phyloP scores from a whole-genome alignment of 139 green algal genomes.

The Chlorella sp. region DNA sequence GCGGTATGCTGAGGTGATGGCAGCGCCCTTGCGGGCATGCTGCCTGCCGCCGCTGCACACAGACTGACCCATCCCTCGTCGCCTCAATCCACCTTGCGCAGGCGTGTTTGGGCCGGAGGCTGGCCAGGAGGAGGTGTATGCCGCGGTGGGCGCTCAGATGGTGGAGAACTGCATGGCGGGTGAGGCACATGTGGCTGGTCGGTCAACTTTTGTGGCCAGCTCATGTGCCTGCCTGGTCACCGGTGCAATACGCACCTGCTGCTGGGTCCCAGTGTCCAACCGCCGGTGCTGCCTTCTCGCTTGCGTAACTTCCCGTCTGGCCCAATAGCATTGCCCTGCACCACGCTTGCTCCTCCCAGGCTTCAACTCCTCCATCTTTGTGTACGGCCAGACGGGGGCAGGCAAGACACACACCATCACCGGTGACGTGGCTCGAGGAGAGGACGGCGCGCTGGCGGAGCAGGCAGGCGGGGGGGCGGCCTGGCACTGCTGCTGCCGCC shows the following conservation, averaged over 20 bases:
- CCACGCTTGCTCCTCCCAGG: slow-evolving; percentile 43
- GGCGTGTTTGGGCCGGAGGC: slow-evolving; percentile 54
- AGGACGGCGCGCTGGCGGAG: slow-evolving; percentile 27
- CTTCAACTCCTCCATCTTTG: slow-evolving; percentile 86
- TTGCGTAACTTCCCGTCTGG: no score
- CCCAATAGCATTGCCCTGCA: no score
- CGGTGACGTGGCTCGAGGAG: slow-evolving; percentile 41
- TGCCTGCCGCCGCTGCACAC: no score
- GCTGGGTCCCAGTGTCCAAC: no score
- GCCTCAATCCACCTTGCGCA: neutral
- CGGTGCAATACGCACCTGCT: no score
- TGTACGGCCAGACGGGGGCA: slow-evolving; percentile 73
- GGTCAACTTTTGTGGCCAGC: no score
- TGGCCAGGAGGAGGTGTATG: slow-evolving; percentile 71
- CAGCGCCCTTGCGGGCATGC: no score
- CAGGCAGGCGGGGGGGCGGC: neutral
- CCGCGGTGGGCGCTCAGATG: slow-evolving; percentile 67
- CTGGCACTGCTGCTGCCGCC: neutral
- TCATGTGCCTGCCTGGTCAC: no score
- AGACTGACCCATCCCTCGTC: no score
- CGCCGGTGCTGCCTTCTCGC: no score
- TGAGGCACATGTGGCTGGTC: no score
- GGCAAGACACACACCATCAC: slow-evolving; percentile 87
- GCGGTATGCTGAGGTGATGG: no score
- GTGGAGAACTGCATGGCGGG: slow-evolving; percentile 78